phyloP scores from a whole-genome alignment of 306 rosid species.

The Casuarina glauca region DNA sequence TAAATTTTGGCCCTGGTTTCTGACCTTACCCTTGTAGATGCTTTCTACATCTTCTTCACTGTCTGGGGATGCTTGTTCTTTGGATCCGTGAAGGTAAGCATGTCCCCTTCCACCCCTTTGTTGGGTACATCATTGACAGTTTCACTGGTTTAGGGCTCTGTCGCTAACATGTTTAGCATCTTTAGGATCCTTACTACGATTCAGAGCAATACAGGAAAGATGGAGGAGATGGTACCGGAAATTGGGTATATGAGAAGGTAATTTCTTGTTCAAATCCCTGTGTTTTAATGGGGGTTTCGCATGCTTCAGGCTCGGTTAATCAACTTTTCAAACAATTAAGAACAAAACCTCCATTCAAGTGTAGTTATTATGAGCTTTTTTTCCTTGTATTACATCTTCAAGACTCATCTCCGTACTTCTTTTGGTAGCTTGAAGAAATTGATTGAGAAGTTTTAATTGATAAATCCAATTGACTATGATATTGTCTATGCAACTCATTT shows the following conservation, averaged over 20 bases:
- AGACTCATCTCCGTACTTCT: background rate
- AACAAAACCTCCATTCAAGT: background rate
- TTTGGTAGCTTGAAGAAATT: background rate
- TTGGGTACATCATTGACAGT: background rate
- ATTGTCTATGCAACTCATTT: no score
- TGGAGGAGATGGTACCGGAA: conserved; percentile 92
- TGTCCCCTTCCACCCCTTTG: background rate
- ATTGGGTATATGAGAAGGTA: conserved; percentile 94
- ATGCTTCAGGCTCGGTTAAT: background rate
- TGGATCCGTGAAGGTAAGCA: conserved; percentile 86
- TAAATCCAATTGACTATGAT: background rate
- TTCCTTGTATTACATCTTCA: background rate
- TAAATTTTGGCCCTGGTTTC: background rate
- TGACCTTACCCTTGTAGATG: conserved; percentile 30
- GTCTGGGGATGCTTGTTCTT: conserved; percentile 90
- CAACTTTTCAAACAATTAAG: background rate
- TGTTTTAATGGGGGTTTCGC: background rate
- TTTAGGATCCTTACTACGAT: conserved; percentile 86
- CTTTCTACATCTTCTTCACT: conserved; percentile 65
- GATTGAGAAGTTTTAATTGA: background rate
- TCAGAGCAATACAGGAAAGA: conserved; percentile 77
- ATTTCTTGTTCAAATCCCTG: background rate
- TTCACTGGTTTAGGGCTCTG: background rate
- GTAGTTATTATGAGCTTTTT: background rate
- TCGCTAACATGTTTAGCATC: conserved; percentile 1